Evolutionary conservation across 169 alveolate species (phyloP), one percentile per base, ranked within the genome.

Genomic region (Babesia bigemina): DNA sequence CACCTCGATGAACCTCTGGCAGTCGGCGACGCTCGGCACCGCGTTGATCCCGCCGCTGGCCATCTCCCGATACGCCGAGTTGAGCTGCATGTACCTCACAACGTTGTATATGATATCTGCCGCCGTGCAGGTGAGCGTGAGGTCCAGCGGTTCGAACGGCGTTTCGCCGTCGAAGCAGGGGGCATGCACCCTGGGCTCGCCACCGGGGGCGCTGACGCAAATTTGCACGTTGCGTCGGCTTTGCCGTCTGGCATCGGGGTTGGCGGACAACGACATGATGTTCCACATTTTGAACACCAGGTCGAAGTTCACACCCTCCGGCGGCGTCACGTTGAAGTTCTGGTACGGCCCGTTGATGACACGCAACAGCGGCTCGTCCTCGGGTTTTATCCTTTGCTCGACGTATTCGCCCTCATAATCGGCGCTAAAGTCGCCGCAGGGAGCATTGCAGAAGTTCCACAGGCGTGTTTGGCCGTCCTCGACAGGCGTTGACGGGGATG

Each of bases 261-360:
- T 53, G 17, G 44, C 53, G 24, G 52, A 42, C 22, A 78, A 26
- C 26, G 87, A 47, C 39, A 26, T 45, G 47, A 81, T 42, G 60
- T 62, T 60, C 88, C 88, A 81, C 11, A 56, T 52, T 44, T 81
- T 81, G 22, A 81, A 62, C 26, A 74, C 73, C 29, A 81, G 45
- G 36, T 70, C 84, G 33, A 81, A 63, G 7, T 42, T 45, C 10
- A 81, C 36, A 45, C 88, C 88, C 45, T 39, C 59, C 36, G 63
- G 65, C 0, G 88, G 72, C 13, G 88, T 81, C 42, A 81, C 26
- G 57, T 71, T 81, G 59, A n/a, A 81, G 52, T 24, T 58, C 53
- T 62, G 62, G 42, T 74, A 66, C 29, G 88, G 88, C 42, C 74
- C 62, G 49, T 81, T 55, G 17, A 81, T 0, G 2, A 81, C 11